phyloP scores from a whole-genome alignment of 2,329 filamentous ascomycete species.

The Beauveria australis region DNA sequence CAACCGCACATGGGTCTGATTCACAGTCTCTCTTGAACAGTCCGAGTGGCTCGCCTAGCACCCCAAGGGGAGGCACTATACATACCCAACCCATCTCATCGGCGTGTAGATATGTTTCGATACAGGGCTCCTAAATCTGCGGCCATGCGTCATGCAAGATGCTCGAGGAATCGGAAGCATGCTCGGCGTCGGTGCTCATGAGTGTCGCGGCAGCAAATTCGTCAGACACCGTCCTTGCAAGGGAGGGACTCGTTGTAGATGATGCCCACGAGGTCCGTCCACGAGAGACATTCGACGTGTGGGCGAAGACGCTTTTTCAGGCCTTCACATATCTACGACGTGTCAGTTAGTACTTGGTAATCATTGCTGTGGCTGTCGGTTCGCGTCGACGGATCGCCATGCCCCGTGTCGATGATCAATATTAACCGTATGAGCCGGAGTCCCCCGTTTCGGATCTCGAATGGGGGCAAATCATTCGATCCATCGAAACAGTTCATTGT shows the following conservation, averaged over 20 bases:
- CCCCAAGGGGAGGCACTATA: background rate
- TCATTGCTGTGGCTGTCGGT: background rate
- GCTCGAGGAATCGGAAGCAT: background rate
- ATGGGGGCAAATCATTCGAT: no score
- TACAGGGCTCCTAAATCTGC: background rate
- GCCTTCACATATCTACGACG: slow-evolving; percentile 2
- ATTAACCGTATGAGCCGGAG: background rate
- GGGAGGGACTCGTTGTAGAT: slow-evolving; percentile 12
- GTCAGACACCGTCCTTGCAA: slow-evolving; percentile 9
- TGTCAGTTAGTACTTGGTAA: background rate
- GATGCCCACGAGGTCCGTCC: slow-evolving; percentile 9
- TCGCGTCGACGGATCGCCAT: background rate
- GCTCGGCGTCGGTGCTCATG: slow-evolving; percentile 11
- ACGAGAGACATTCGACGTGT: background rate
- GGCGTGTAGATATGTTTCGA: slow-evolving; percentile 6
- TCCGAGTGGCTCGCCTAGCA: background rate
- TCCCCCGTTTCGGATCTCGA: background rate
- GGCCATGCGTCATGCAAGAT: slow-evolving; percentile 5
- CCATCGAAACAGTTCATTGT: no score
- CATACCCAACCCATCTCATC: slow-evolving; percentile 5
- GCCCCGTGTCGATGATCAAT: background rate
- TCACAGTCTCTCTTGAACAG: background rate
- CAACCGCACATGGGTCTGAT: background rate
- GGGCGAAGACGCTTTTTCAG: background rate
- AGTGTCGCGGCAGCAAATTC: slow-evolving; percentile 12